Evolutionary conservation across 352 stramenopile genomes (phyloP).

Genomic region (Bremia lactucae): DNA sequence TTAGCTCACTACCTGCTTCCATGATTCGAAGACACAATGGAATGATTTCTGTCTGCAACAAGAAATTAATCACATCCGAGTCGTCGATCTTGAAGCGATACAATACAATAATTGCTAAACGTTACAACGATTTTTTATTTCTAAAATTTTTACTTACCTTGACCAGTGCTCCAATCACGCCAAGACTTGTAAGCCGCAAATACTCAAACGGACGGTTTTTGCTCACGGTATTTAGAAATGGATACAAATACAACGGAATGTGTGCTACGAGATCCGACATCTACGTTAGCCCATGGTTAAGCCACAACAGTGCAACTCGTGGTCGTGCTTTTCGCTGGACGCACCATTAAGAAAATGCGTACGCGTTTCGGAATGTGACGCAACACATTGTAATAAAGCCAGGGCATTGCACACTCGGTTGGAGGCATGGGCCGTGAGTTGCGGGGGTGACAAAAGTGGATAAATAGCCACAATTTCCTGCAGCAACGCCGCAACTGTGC

Average conservation of each 20-base stretch:
- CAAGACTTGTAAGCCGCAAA: constrained; percentile 93
- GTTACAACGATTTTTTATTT: no score
- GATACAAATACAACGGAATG: constrained; percentile 88
- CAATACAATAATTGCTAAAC: no score
- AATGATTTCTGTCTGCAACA: constrained; percentile 99
- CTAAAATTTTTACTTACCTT: constrained; percentile 47
- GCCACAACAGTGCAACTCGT: neutral
- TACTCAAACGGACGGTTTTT: constrained; percentile 99
- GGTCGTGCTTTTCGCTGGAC: constrained; percentile 4
- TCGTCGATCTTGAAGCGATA: constrained; percentile 87
- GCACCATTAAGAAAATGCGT: constrained; percentile 92
- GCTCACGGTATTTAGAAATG: constrained; percentile 97
- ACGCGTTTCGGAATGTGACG: constrained; percentile 94
- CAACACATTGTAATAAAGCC: constrained; percentile 96
- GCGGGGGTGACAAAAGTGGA: constrained; percentile 92
- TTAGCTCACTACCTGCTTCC: constrained; percentile 96
- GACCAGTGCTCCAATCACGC: constrained; percentile 97
- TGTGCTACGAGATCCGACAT: constrained; percentile 1
- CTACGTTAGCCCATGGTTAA: no score
- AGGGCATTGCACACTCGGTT: constrained; percentile 98
- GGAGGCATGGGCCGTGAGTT: constrained; percentile 93
- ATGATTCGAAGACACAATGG: constrained; percentile 98
- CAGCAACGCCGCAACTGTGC: constrained; percentile 92
- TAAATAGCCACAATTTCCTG: constrained; percentile 99
- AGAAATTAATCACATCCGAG: constrained; percentile 97